Conservation (phyloP, 2,329 filamentous ascomycete genomes). For the Coniochaeta sp. region DNA sequence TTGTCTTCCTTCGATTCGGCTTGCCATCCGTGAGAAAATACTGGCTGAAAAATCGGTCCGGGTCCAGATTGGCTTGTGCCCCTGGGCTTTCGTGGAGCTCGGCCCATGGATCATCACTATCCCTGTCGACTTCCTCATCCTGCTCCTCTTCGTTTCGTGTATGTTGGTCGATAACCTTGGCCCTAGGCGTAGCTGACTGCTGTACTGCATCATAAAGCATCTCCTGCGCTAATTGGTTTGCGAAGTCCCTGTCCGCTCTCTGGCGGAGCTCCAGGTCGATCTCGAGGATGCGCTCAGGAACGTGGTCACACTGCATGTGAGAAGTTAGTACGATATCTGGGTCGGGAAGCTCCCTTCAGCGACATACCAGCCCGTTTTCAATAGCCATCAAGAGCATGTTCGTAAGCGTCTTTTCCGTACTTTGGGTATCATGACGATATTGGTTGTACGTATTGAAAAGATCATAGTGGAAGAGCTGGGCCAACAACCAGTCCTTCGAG, state of each 20-base stretch:
- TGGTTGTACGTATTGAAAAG: neutral
- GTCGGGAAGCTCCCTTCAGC: neutral
- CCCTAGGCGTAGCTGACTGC: no score
- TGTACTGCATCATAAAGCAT: no score
- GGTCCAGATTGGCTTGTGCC: neutral
- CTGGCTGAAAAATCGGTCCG: neutral
- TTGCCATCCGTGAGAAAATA: neutral
- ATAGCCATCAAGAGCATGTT: neutral
- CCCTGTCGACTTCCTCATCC: neutral
- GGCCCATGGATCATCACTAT: neutral
- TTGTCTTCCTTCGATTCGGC: neutral
- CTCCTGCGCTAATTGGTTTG: neutral
- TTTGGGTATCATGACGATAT: neutral
- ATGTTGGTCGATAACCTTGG: no score
- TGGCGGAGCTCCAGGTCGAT: neutral
- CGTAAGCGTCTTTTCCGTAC: neutral
- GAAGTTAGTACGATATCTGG: neutral
- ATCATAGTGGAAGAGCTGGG: neutral
- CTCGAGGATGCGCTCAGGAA: neutral
- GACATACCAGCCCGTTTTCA: neutral
- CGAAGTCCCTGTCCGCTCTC: neutral
- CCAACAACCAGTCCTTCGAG: neutral
- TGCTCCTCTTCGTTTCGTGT: neutral
- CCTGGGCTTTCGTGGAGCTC: neutral
- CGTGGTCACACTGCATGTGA: neutral